phyloP scores from a whole-genome alignment of 2,329 filamentous ascomycete genomes.

The Fusarium ramigenum region DNA sequence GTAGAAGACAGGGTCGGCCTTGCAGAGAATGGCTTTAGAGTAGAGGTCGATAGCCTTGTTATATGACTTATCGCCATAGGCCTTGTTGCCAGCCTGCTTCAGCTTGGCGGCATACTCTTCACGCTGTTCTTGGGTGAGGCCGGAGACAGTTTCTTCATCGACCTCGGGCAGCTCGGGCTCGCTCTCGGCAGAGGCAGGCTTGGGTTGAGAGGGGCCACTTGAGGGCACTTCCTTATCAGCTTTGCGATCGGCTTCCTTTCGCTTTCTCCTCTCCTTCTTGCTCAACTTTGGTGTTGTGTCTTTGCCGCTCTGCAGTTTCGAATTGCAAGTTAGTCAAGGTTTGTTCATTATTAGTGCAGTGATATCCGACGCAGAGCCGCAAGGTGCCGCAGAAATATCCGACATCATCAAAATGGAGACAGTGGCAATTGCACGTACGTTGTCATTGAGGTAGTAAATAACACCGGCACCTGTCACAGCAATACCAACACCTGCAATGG shows the following conservation, averaged over 20 bases:
- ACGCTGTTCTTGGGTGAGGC: conserved; percentile 70
- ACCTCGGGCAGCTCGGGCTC: conserved; percentile 77
- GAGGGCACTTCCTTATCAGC: conserved; percentile 54
- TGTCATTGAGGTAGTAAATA: conserved; percentile 83
- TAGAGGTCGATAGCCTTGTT: conserved; percentile 94
- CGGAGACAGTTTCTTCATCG: conserved; percentile 64
- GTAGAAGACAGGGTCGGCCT: conserved; percentile 97
- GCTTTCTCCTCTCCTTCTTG: conserved; percentile 90
- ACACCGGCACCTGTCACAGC: conserved; percentile 91
- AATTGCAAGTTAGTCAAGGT: conserved; percentile 23
- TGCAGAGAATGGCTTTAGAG: conserved; percentile 95
- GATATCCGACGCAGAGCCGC: conserved; percentile 27
- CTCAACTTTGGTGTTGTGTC: conserved; percentile 74
- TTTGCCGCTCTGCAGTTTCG: conserved; percentile 53
- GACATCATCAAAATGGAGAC: neutral
- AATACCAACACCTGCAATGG: conserved; percentile 91
- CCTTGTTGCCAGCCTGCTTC: conserved; percentile 95
- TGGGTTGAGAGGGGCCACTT: conserved; percentile 52
- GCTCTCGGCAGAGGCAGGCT: conserved; percentile 63
- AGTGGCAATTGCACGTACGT: conserved; percentile 53
- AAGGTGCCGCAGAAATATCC: conserved; percentile 4
- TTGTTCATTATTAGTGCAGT: neutral
- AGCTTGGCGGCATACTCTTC: conserved; percentile 90
- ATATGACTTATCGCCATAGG: conserved; percentile 94
- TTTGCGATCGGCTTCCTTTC: conserved; percentile 79